Evolutionary conservation across 768 basidiomycete species (phyloP).

Genomic region (Lactifluus volemus): DNA sequence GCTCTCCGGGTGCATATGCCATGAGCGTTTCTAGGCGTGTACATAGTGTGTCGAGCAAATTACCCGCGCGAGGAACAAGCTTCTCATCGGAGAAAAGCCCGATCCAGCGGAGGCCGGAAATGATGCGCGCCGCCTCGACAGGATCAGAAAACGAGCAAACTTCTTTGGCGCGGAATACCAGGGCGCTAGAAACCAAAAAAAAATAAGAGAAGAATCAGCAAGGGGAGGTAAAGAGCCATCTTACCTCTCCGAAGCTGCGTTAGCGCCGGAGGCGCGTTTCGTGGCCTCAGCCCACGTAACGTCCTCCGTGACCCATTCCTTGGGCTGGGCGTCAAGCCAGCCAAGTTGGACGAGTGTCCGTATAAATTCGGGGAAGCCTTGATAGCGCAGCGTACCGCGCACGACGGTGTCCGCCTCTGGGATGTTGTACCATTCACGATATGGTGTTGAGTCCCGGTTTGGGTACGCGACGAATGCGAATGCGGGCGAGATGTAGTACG

Average conservation of each 20-base stretch:
- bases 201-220: neutral
- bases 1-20: constrained; percentile 84
- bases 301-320: constrained; percentile 69
- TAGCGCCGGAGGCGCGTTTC: constrained; percentile 62
- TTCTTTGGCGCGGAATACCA: constrained; percentile 61
- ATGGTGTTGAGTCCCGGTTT: constrained; percentile 88
- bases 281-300: constrained; percentile 81
- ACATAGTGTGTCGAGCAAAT: constrained; percentile 91
- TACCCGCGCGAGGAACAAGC: constrained; percentile 53
- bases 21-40: constrained; percentile 84
- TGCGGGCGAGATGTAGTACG: constrained; percentile 92
- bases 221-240: neutral
- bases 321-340: constrained; percentile 67
- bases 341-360: constrained; percentile 79
- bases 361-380: constrained; percentile 96
- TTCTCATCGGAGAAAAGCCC: constrained; percentile 77
- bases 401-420: constrained; percentile 90
- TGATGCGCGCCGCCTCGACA: constrained; percentile 64
- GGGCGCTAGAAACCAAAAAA: constrained; percentile 37
- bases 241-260: constrained; percentile 64
- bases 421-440: constrained; percentile 86
- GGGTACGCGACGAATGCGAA: constrained; percentile 97
- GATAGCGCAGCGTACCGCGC: constrained; percentile 89
- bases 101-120: constrained; percentile 88
- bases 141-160: constrained; percentile 67